phyloP scores from a whole-genome alignment of 139 green algal species.

The Asterochloris erici region DNA sequence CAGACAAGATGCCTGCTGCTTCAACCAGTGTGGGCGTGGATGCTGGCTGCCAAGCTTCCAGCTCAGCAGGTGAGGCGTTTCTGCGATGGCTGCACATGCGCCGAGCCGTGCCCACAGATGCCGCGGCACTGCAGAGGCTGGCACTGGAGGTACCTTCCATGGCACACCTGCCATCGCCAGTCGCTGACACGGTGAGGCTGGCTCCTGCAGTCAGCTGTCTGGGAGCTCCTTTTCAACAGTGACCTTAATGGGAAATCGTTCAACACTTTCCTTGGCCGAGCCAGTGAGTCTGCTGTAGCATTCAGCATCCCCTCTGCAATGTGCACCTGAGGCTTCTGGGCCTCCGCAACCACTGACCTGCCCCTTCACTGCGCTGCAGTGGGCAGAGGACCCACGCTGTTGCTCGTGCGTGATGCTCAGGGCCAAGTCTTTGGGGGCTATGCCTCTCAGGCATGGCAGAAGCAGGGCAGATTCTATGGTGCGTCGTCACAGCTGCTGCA shows the following conservation, averaged over 20 bases:
- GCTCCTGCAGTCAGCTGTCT: constrained; percentile 28
- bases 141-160: too few species aligned
- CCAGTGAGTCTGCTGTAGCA: not conserved
- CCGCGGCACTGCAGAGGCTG: too few species aligned
- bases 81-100: too few species aligned
- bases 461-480: constrained; percentile 47
- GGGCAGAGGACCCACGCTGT: constrained; percentile 27
- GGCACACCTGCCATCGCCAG: too few species aligned
- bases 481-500: not conserved
- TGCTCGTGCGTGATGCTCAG: constrained; percentile 47
- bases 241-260: constrained; percentile 51
- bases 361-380: constrained; percentile 4
- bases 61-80: too few species aligned
- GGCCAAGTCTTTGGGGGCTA: constrained; percentile 48
- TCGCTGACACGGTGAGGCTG: too few species aligned
- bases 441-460: constrained; percentile 43
- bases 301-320: not conserved
- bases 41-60: too few species aligned
- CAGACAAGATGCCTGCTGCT: too few species aligned
- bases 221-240: constrained; percentile 54
- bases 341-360: constrained; percentile 14
- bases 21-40: too few species aligned
- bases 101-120: too few species aligned
- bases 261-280: constrained; percentile 47
- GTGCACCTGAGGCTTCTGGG: constrained; percentile 60